These are phyloP conservation scores for Colletotrichum melonis DNA, from an alignment of 2,329 filamentous ascomycete species.

Conservation along the genomic window DNA sequence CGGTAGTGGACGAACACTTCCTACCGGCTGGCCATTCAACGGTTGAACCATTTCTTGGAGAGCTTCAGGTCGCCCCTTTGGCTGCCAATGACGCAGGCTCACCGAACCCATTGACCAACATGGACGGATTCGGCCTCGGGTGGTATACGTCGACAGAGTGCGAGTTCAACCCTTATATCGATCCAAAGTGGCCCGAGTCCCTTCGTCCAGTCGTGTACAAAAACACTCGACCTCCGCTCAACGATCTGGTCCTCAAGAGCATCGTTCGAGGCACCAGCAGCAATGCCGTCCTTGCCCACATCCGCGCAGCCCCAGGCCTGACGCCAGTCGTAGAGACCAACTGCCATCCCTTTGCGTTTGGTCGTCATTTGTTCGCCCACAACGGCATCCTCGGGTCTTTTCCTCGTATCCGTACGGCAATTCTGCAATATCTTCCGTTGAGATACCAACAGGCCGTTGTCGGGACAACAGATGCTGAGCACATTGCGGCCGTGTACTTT, in stretches of 20 bases:
- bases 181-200: not conserved
- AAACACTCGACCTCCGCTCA: slow-evolving; percentile 24
- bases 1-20: slow-evolving; percentile 26
- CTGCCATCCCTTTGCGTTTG: slow-evolving; percentile 29
- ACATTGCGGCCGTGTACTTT: slow-evolving; percentile 24
- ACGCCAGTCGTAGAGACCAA: slow-evolving; percentile 29
- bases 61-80: slow-evolving; percentile 10
- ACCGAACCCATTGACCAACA: slow-evolving; percentile 23
- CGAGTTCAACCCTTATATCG: slow-evolving; percentile 2
- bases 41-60: slow-evolving; percentile 1
- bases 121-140: slow-evolving; percentile 28
- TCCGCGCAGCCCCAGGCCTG: slow-evolving; percentile 20
- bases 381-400: slow-evolving; percentile 30
- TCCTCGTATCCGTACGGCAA: not conserved
- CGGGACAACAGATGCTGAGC: slow-evolving; percentile 29
- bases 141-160: slow-evolving; percentile 20
- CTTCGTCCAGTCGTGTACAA: slow-evolving; percentile 29
- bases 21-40: slow-evolving; percentile 9
- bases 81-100: slow-evolving; percentile 20
- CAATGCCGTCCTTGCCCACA: slow-evolving; percentile 19
- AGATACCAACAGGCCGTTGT: slow-evolving; percentile 23
- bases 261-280: slow-evolving; percentile 28
- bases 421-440: slow-evolving; percentile 28
- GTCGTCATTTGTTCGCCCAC: slow-evolving; percentile 28
- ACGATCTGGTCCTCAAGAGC: slow-evolving; percentile 26